A percentile compares a stretch with the other conserved stretches of the same genome.
Evolutionary conservation across 768 basidiomycete genomes (phyloP).

Genomic region (Favolaschia claudopus): DNA sequence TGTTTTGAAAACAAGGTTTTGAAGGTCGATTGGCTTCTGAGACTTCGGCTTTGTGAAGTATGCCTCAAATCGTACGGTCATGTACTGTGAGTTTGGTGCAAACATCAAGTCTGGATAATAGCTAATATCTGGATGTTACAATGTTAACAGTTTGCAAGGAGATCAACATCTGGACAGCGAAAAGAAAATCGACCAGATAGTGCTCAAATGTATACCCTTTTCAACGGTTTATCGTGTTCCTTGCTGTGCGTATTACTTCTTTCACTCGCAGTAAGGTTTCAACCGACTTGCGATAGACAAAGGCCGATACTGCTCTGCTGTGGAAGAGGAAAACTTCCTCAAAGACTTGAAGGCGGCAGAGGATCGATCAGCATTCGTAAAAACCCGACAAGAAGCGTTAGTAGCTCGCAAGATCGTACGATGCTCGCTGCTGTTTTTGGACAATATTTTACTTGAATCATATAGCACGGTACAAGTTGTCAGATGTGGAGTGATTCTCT

Average conservation of each 20-base stretch:
- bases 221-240: constrained; percentile 22
- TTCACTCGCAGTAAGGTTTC: not conserved
- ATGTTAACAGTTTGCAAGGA: constrained; percentile 14
- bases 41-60: constrained; percentile 33
- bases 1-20: constrained; percentile 28
- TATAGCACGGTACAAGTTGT: constrained; percentile 11
- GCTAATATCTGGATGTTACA: not conserved
- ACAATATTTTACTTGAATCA: constrained; percentile 10
- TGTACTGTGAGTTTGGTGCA: constrained; percentile 10
- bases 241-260: not conserved
- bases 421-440: not conserved
- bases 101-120: not conserved
- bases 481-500: constrained; percentile 19
- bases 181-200: constrained; percentile 22
- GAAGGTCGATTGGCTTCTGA: constrained; percentile 35
- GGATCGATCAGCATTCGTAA: constrained; percentile 22
- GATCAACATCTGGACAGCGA: constrained; percentile 20
- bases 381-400: constrained; percentile 14
- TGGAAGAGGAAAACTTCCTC: constrained; percentile 28
- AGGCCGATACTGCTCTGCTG: constrained; percentile 24
- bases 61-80: constrained; percentile 30
- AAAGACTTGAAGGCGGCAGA: constrained; percentile 16
- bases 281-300: not conserved
- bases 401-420: constrained; percentile 21
- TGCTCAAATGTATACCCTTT: constrained; percentile 32